Evolutionary conservation across 1,284 basidiomycete species (phyloP).

Genomic region (Abortiporus biennis): DNA sequence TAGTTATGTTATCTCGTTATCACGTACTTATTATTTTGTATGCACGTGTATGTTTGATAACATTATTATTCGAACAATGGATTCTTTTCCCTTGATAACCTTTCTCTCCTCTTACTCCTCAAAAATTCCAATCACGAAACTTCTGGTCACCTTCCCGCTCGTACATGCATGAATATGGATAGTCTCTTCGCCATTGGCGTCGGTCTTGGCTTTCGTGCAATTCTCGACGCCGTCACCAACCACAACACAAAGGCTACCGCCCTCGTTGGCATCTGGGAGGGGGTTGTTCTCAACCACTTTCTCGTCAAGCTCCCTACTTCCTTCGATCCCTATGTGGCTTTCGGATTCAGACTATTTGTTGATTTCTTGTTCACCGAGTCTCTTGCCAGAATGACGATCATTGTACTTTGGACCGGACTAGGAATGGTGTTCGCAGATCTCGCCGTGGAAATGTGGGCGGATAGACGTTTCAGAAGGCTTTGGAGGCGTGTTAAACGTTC

Average conservation of each 20-base stretch:
- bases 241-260: constrained; percentile 41
- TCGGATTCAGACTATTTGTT: constrained; percentile 56
- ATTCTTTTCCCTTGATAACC: too few relatives aligned
- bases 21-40: too few relatives aligned
- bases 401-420: constrained; percentile 59
- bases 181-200: constrained; percentile 30
- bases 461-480: constrained; percentile 47
- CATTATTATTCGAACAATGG: too few relatives aligned
- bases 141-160: too few relatives aligned
- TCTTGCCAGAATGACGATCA: constrained; percentile 47
- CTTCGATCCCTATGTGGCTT: constrained; percentile 58
- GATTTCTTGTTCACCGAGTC: constrained; percentile 63
- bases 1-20: too few relatives aligned
- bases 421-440: constrained; percentile 66
- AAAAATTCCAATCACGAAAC: too few relatives aligned
- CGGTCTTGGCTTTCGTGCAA: constrained; percentile 29
- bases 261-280: constrained; percentile 71
- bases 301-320: constrained; percentile 53
- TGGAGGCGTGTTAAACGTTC: constrained; percentile 46
- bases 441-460: constrained; percentile 51
- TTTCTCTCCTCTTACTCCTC: too few relatives aligned
- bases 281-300: constrained; percentile 66
- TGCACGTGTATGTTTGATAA: too few relatives aligned
- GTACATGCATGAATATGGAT: constrained; percentile 27
- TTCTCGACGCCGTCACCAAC: constrained; percentile 35